Conservation (phyloP, 768 basidiomycete species). For the Xerocomus brunneocitrinus region DNA sequence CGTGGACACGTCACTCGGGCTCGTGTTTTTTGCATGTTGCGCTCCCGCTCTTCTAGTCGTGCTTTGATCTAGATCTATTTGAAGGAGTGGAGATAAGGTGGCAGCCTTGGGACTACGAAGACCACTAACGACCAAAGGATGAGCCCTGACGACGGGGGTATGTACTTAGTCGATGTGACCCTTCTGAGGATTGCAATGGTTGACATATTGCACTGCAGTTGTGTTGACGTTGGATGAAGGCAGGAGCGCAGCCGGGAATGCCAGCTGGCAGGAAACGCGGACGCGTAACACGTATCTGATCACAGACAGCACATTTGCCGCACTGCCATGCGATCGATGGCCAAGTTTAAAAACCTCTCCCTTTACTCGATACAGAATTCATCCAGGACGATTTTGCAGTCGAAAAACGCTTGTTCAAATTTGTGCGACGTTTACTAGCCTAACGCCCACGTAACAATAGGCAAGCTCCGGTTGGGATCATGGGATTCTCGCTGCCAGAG, state of each 20-base stretch:
- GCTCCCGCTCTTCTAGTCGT: not conserved
- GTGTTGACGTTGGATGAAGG: not conserved
- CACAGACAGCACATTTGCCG: no score
- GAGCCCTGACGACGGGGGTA: slow-evolving; percentile 20
- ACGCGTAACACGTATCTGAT: no score
- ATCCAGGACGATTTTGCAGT: no score
- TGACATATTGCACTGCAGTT: slow-evolving; percentile 1
- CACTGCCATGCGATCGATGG: no score
- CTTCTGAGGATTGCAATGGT: slow-evolving; percentile 5
- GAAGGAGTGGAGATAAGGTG: slow-evolving; percentile 13
- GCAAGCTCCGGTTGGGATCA: not conserved
- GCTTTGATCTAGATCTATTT: slow-evolving; percentile 11
- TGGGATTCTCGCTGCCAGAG: not conserved
- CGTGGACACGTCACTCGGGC: not conserved
- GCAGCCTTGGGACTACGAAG: slow-evolving; percentile 8
- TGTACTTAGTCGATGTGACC: slow-evolving; percentile 17
- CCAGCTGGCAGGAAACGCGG: no score
- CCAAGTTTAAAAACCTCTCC: no score
- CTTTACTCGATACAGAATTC: no score
- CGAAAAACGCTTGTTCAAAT: no score
- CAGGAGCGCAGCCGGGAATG: no score
- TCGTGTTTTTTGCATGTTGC: not conserved
- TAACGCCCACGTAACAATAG: no score
- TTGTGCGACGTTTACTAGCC: no score
- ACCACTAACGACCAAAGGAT: slow-evolving; percentile 18